Percentiles rank a stretch among this genome's conserved stretches.
Conservation (phyloP, 345 rosid species). For the Noccaea caerulescens region DNA sequence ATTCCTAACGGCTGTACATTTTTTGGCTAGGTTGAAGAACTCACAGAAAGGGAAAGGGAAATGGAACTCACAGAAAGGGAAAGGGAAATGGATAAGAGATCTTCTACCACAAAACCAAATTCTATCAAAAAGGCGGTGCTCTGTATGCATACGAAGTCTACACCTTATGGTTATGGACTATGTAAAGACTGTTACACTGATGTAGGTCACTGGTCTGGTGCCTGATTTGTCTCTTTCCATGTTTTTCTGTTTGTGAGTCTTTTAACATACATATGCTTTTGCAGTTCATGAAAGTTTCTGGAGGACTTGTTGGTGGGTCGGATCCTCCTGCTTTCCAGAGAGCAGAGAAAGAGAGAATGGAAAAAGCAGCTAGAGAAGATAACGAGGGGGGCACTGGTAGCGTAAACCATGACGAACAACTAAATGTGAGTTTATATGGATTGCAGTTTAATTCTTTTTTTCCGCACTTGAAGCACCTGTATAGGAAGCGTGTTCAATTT, state of each 20-base stretch:
- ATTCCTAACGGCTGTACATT: not conserved
- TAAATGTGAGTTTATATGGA: slow-evolving; percentile 25
- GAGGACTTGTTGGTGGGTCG: slow-evolving; percentile 86
- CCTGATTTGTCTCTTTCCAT: slow-evolving; percentile 2
- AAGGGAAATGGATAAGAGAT: slow-evolving; percentile 50
- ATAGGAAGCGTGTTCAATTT: not conserved
- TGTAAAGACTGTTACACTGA: slow-evolving; percentile 70
- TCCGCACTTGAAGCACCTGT: not conserved
- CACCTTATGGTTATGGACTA: slow-evolving; percentile 64
- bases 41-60: slow-evolving; percentile 60
- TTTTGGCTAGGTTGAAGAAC: slow-evolving; percentile 68
- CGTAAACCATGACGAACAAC: slow-evolving; percentile 31
- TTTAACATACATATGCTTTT: slow-evolving; percentile 21
- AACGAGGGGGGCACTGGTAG: slow-evolving; percentile 46
- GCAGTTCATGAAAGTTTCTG: slow-evolving; percentile 67
- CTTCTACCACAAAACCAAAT: slow-evolving; percentile 40
- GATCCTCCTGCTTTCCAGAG: slow-evolving; percentile 93
- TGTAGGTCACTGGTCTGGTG: slow-evolving; percentile 48
- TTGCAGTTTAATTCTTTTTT: not conserved
- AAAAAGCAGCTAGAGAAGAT: slow-evolving; percentile 49
- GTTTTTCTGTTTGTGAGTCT: slow-evolving; percentile 6
- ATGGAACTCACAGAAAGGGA: slow-evolving; percentile 57
- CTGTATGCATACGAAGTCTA: slow-evolving; percentile 65
- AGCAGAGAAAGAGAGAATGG: slow-evolving; percentile 74
- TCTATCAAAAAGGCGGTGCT: slow-evolving; percentile 49